These are phyloP conservation scores for Alternaria arborescens DNA, from an alignment of 2,329 filamentous ascomycete species.

Conservation along the genomic window DNA sequence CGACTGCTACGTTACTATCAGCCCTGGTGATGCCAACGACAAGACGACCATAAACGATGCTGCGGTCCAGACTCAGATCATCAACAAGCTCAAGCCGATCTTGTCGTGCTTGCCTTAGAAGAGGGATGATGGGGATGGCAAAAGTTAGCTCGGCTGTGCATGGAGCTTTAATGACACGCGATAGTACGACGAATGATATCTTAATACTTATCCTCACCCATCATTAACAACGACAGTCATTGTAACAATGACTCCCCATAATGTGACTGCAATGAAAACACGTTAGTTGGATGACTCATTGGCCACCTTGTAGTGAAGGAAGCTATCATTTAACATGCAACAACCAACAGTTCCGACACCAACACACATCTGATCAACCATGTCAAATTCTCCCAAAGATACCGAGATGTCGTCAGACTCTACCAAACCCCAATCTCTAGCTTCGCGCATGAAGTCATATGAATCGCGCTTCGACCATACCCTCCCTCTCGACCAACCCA, in stretches of 20 bases:
- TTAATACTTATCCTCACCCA: background rate
- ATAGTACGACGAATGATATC: background rate
- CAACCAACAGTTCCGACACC: background rate
- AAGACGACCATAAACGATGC: slow-evolving; percentile 67
- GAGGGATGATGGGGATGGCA: background rate
- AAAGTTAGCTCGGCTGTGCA: background rate
- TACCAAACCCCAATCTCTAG: slow-evolving; percentile 23
- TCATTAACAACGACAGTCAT: background rate
- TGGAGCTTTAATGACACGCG: background rate
- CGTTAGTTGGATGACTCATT: background rate
- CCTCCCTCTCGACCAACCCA: slow-evolving; percentile 29
- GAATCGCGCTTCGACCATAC: slow-evolving; percentile 37
- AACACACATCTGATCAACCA: background rate
- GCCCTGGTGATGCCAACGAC: slow-evolving; percentile 66
- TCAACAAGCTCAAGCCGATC: slow-evolving; percentile 39
- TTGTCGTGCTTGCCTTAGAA: slow-evolving; percentile 28
- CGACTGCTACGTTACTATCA: slow-evolving; percentile 68
- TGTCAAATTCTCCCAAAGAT: background rate
- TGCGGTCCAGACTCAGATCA: slow-evolving; percentile 34
- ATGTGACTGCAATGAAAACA: background rate
- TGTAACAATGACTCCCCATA: background rate
- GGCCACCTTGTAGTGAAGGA: background rate
- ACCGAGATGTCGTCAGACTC: background rate
- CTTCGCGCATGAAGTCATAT: slow-evolving; percentile 45
- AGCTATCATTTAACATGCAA: background rate